phyloP scores from a whole-genome alignment of 176 grass and related monocot species.

The Musa schizocarpa region DNA sequence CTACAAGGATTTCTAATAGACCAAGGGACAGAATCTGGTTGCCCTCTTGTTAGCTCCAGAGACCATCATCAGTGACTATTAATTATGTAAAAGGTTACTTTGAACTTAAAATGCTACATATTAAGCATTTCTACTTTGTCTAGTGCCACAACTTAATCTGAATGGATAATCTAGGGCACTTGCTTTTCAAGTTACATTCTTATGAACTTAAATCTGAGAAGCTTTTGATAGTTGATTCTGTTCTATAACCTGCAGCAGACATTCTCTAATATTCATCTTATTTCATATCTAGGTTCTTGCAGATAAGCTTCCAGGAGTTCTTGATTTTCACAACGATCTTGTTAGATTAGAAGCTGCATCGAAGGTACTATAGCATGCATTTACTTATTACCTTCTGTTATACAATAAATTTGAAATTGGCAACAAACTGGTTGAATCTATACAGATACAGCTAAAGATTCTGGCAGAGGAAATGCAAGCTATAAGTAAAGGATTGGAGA shows the following conservation, averaged over 20 bases:
- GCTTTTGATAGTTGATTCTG: not conserved
- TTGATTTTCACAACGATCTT: constrained; percentile 84
- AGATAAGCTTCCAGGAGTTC: constrained; percentile 90
- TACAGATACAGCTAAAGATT: constrained; percentile 84
- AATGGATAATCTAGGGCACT: no score
- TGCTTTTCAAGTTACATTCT: no score
- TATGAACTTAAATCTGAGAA: no score
- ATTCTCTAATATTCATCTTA: not conserved
- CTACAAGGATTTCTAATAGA: no score
- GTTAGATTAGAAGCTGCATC: constrained; percentile 68
- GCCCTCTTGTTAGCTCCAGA: no score
- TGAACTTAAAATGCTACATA: no score
- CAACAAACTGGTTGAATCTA: constrained; percentile 2
- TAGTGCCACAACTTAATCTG: no score
- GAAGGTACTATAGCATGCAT: constrained; percentile 49
- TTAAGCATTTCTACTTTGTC: no score
- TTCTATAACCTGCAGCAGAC: not conserved
- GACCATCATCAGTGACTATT: no score
- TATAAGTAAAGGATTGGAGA: constrained; percentile 70
- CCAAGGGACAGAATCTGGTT: no score
- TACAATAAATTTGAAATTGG: constrained; percentile 2
- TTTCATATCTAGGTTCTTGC: constrained; percentile 54
- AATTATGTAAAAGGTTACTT: no score
- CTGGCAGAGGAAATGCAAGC: constrained; percentile 93
- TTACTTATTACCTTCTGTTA: not conserved